Evolutionary conservation across 2,329 filamentous ascomycete species (phyloP), one percentile per base, ranked within the genome.

Genomic region (Fusarium nisikadoi): DNA sequence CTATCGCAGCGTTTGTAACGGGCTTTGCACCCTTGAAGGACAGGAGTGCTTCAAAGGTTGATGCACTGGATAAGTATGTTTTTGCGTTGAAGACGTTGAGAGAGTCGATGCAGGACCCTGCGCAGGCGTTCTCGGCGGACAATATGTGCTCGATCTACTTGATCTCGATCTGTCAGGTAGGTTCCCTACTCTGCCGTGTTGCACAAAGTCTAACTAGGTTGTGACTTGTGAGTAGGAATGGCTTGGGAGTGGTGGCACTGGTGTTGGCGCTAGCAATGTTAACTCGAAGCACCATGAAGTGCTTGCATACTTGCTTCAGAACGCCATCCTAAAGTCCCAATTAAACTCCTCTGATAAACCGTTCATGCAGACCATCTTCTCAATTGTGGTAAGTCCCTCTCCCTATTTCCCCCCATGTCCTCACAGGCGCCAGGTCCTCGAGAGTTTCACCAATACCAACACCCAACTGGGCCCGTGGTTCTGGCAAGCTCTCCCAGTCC

Each of bases 101-200:
- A 20, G 53, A 69, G 45, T 33, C 38, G 33, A 63, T 64, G 11
- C 29, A 36, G 2, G 14, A 64, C 13, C 27, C 52, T 6, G 5
- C 8, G 1, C n/a, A 20, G 12, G 42, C 36, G 0, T 31, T n/a
- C 19, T 55, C 56, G 8, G 9, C n/a, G 1, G 57, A 69, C 9
- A 64, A 58, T 4, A 69, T 69, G 66, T 69, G 65, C 6, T 29
- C 66, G 0, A 64, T 69, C 0, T 69, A 69, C 19, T 13, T 69
- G 0, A 36, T 69, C 6, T 62, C 65, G 0, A 69, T 69, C 3
- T 69, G 65, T 1, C 66, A 69, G 33, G 65, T 43, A 2, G 31
- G 50, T 16, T 0, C 0, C 5, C 13, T 52, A 1, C 4, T 5
- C 0, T 6, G 0, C 0, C 2, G 3, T 5, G 8, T 0, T 0